Evolutionary conservation across 352 stramenopile genomes (phyloP).

Genomic region (Pythium grandisporangium): DNA sequence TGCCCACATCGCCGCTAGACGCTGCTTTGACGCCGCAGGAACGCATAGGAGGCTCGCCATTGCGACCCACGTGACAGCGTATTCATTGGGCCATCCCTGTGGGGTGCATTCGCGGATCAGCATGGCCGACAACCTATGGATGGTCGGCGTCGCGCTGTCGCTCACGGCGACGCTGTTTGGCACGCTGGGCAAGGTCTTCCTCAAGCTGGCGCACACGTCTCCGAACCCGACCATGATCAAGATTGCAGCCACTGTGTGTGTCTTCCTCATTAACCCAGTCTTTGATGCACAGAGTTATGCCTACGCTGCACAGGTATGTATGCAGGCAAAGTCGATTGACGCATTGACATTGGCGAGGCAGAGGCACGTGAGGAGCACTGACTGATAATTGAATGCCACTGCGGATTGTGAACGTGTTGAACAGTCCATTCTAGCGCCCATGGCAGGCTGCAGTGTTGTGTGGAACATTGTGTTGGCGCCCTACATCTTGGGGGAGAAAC

Average conservation of each 20-base stretch:
- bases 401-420: background rate
- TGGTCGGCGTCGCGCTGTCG: slow-evolving; percentile 70
- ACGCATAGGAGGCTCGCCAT: too few relatives aligned
- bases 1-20: too few relatives aligned
- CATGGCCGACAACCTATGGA: slow-evolving; percentile 45
- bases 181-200: slow-evolving; percentile 80
- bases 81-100: too few relatives aligned
- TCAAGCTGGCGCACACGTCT: slow-evolving; percentile 77
- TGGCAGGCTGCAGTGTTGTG: slow-evolving; percentile 83
- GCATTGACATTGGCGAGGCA: background rate
- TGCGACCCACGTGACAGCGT: too few relatives aligned
- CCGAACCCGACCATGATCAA: slow-evolving; percentile 41
- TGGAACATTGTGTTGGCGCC: slow-evolving; percentile 83
- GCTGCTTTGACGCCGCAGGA: too few relatives aligned
- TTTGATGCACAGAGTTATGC: slow-evolving; percentile 84
- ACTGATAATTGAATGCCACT: too few relatives aligned
- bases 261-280: slow-evolving; percentile 79
- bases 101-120: too few relatives aligned
- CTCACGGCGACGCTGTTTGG: slow-evolving; percentile 78
- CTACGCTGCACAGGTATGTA: slow-evolving; percentile 66
- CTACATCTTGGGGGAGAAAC: slow-evolving; percentile 71
- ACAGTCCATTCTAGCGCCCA: slow-evolving; percentile 77
- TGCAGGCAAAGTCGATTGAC: background rate
- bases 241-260: slow-evolving; percentile 61
- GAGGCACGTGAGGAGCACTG: background rate